Base-by-base conservation (phyloP, 768 basidiomycete species). In the Vishniacozyma victoriae region DNA sequence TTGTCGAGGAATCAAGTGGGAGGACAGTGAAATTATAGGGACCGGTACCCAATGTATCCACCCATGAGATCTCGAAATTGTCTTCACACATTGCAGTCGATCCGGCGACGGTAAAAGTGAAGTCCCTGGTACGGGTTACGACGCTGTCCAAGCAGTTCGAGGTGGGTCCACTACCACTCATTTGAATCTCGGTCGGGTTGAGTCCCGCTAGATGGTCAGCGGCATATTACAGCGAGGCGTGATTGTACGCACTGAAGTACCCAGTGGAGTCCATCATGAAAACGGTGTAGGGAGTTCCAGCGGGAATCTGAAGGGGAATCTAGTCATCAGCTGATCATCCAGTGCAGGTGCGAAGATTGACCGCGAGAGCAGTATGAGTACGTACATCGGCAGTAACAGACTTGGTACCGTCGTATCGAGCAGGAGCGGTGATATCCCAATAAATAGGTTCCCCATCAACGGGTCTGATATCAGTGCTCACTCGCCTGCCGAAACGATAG, bases 11-110 rank as follows among this genome's bases (percentile, higher is more conserved):
- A 46, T 59, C 60, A 11, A 64, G 49, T 2, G 65, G 57, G 13
- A 67, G 44, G 27, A 63, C 47, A 5, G 62, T 67, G 26, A 48
- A 42, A 35, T 67, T 67, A 39, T 62, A 62, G 3, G 64, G 60
- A 3, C 47, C 62, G 24, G 57, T 27, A 27, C 51, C 55, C 20
- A 33, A 16, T 1, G 31, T 44, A 4, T 54, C 62, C 5, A 48
- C 48, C 62, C 62, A 67, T 11, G 55, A 40, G 13, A 55, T 27
- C 23, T 61, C 62, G 46, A 67, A 64, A 5, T 61, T 62, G 24
- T 39, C 20, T 23, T 46, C 15, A 40, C 65, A 67, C 35, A 62
- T 59, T 29, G 51, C 38, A 5, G 63, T 54, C 25, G 44, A 43
- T 5, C 54, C 54, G 6, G 51, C 46, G 11, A 59, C 60, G 26